These are phyloP conservation scores for Pilaira anomala DNA, from an alignment of 192 early-diverging fungal genomes.

Conservation along the genomic window DNA sequence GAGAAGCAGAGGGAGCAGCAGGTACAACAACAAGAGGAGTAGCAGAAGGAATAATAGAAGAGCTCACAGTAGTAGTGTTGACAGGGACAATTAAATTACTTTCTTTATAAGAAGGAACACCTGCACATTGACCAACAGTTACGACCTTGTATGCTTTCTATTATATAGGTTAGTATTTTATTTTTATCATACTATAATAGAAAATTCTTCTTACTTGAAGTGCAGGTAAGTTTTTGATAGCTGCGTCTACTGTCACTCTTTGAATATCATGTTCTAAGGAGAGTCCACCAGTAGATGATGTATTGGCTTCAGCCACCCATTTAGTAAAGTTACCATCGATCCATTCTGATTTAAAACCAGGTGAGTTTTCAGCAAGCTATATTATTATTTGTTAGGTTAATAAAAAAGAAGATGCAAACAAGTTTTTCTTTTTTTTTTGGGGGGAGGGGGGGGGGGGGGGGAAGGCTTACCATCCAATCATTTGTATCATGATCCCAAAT, in stretches of 20 bases:
- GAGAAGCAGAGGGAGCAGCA: slow-evolving; percentile 14
- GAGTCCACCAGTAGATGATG: slow-evolving; percentile 41
- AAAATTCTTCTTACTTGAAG: slow-evolving; percentile 34
- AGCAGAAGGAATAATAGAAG: slow-evolving; percentile 4
- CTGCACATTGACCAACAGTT: slow-evolving; percentile 31
- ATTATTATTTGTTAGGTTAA: not conserved
- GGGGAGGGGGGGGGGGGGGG: not conserved
- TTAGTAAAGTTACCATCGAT: slow-evolving; percentile 39
- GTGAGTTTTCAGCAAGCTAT: slow-evolving; percentile 21
- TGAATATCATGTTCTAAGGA: slow-evolving; percentile 54
- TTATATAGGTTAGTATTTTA: not conserved
- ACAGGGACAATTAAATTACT: slow-evolving; percentile 2
- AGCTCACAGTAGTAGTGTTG: not conserved
- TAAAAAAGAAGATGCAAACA: slow-evolving; percentile 12
- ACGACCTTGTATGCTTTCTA: slow-evolving; percentile 30
- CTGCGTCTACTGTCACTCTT: slow-evolving; percentile 42
- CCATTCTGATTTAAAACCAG: slow-evolving; percentile 22
- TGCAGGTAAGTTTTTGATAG: slow-evolving; percentile 38
- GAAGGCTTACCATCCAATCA: slow-evolving; percentile 41
- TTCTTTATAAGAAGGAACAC: slow-evolving; percentile 26
- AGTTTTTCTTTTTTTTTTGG: not conserved
- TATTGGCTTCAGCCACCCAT: slow-evolving; percentile 44
- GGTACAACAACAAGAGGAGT: slow-evolving; percentile 4
- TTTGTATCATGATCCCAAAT: slow-evolving; percentile 55
- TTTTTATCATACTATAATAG: no score